Conservation (phyloP, 768 basidiomycete species). For the Chlorophyllum brunneum region DNA sequence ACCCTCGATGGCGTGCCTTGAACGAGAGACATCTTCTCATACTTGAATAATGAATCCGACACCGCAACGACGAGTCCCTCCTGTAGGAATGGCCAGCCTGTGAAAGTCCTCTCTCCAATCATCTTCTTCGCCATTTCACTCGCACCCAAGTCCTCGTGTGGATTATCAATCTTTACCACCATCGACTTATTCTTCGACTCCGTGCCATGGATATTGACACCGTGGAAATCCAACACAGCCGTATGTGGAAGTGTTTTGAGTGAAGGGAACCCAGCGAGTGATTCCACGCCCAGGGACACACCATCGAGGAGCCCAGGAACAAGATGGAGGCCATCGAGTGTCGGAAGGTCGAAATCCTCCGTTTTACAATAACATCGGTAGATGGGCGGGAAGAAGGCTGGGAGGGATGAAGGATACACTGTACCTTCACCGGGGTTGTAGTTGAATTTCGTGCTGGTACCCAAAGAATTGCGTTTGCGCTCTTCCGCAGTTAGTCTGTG, state of each 20-base stretch:
- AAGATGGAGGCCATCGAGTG: constrained; percentile 79
- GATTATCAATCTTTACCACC: constrained; percentile 80
- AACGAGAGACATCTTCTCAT: constrained; percentile 63
- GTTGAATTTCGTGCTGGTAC: constrained; percentile 76
- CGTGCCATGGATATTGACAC: constrained; percentile 89
- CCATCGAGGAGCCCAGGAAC: constrained; percentile 87
- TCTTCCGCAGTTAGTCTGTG: constrained; percentile 77
- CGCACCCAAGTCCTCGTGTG: constrained; percentile 59
- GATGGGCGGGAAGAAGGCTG: constrained; percentile 92
- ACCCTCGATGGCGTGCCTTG: constrained; percentile 50
- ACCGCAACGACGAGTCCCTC: constrained; percentile 86
- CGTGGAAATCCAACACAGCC: constrained; percentile 74
- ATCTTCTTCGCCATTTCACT: constrained; percentile 72
- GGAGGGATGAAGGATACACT: constrained; percentile 85
- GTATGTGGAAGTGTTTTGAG: constrained; percentile 83
- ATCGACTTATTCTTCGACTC: constrained; percentile 94
- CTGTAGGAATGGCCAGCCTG: constrained; percentile 93
- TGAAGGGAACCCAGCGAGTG: constrained; percentile 95
- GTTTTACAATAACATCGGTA: constrained; percentile 74
- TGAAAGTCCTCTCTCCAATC: constrained; percentile 74
- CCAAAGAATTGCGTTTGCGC: constrained; percentile 66
- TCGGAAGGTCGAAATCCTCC: constrained; percentile 87
- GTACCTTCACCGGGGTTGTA: constrained; percentile 63
- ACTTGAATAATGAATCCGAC: constrained; percentile 84
- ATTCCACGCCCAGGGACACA: constrained; percentile 77